phyloP scores from a whole-genome alignment of 768 basidiomycete genomes.

The Pleurotus sapidus region DNA sequence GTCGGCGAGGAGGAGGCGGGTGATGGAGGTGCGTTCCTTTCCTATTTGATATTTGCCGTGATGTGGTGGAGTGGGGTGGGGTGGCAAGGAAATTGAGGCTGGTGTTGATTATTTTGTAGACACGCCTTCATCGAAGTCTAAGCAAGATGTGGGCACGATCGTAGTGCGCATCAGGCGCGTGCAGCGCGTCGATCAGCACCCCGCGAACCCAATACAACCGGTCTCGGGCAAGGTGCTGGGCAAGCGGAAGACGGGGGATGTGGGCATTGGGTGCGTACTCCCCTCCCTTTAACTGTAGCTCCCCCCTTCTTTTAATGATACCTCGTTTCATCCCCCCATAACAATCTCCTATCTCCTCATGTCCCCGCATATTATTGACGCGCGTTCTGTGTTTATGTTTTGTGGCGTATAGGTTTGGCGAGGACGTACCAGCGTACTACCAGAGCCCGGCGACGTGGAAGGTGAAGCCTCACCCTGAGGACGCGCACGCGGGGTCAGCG shows the following conservation, averaged over 20 bases:
- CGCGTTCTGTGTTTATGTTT: conserved; percentile 7
- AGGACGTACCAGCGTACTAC: conserved; percentile 30
- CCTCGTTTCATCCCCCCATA: neutral
- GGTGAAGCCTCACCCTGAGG: conserved; percentile 43
- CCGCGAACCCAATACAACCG: conserved; percentile 40
- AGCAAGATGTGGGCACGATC: conserved; percentile 51
- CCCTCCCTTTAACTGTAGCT: too few relatives aligned
- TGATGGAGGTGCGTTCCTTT: conserved; percentile 22
- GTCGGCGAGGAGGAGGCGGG: conserved; percentile 33
- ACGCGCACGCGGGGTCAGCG: conserved; percentile 26
- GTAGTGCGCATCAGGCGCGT: conserved; percentile 47
- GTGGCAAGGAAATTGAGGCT: neutral
- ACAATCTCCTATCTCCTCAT: too few relatives aligned
- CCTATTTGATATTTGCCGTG: too few relatives aligned
- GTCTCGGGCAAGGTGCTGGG: conserved; percentile 31
- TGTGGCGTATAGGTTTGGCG: conserved; percentile 41
- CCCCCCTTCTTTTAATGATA: neutral
- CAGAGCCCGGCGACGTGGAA: conserved; percentile 54
- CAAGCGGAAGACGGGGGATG: conserved; percentile 38
- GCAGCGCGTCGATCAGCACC: conserved; percentile 28
- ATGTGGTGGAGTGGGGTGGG: too few relatives aligned
- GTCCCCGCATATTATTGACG: too few relatives aligned
- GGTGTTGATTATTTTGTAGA: neutral
- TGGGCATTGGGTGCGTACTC: conserved; percentile 43
- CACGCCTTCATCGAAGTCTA: neutral